phyloP scores from a whole-genome alignment of 441 rosid species.

The Gossypium aridum region DNA sequence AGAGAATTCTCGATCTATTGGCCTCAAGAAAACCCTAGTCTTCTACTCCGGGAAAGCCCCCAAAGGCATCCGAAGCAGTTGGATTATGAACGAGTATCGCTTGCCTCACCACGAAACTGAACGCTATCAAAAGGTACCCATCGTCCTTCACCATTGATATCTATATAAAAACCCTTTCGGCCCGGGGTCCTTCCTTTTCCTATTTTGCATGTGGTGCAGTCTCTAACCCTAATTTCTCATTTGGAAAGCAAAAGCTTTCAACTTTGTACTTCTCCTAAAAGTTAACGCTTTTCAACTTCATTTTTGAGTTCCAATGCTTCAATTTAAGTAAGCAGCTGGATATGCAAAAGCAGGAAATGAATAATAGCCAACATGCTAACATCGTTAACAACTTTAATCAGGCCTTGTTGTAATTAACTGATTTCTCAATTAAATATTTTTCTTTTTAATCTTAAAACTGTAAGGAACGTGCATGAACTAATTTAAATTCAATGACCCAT shows the following conservation, averaged over 20 bases:
- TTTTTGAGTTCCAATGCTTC: background rate
- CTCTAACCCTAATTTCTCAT: background rate
- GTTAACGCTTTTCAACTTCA: background rate
- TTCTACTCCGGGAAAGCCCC: slow-evolving; percentile 99
- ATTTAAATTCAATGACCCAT: background rate
- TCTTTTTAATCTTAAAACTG: background rate
- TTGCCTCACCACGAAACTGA: slow-evolving; percentile 92
- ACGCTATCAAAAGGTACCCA: slow-evolving; percentile 75
- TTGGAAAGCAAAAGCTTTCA: background rate
- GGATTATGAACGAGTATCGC: slow-evolving; percentile 99
- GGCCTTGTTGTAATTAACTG: background rate
- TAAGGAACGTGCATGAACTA: background rate
- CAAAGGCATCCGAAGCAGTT: slow-evolving; percentile 87
- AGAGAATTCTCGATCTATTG: slow-evolving; percentile 71
- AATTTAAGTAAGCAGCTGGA: background rate
- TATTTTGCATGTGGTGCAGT: too few species aligned
- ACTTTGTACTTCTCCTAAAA: background rate
- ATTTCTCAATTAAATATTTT: background rate
- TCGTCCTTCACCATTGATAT: background rate
- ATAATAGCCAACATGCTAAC: background rate
- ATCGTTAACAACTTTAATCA: background rate
- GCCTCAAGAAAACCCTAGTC: slow-evolving; percentile 99
- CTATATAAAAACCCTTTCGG: too few species aligned
- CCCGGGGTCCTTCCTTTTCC: too few species aligned
- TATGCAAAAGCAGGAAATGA: background rate